A percentile compares a stretch with the other conserved stretches of the same genome.
phyloP scores from a whole-genome alignment of 768 basidiomycete genomes.

The Trametes meyenii region DNA sequence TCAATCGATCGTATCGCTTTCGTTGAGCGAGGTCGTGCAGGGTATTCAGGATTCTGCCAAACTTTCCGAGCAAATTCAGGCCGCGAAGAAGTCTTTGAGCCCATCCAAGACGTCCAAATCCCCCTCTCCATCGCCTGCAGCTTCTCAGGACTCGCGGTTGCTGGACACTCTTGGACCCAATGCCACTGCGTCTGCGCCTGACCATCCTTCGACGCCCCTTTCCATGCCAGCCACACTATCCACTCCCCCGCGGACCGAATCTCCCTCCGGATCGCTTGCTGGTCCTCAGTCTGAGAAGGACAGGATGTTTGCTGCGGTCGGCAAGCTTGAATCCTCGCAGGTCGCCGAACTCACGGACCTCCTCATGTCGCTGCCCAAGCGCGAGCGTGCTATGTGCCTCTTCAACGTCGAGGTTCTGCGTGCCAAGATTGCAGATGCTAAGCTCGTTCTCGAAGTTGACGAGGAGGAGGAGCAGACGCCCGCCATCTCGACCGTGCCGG shows the following conservation, averaged over 20 bases:
- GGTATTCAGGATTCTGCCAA: conserved; percentile 72
- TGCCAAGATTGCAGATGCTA: conserved; percentile 80
- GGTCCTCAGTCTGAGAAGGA: conserved; percentile 74
- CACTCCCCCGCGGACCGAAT: conserved; percentile 83
- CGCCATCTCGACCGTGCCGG: conserved; percentile 41
- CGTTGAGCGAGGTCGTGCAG: conserved; percentile 75
- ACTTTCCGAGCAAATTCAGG: conserved; percentile 63
- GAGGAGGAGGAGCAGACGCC: conserved; percentile 54
- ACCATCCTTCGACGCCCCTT: conserved; percentile 85
- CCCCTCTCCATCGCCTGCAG: conserved; percentile 54
- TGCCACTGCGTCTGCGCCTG: conserved; percentile 86
- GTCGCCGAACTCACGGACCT: conserved; percentile 73
- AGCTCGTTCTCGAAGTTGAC: conserved; percentile 75
- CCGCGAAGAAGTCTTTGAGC: conserved; percentile 34
- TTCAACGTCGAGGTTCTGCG: conserved; percentile 84
- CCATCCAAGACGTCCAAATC: conserved; percentile 36
- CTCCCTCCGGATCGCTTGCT: conserved; percentile 59
- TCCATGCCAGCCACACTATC: conserved; percentile 76
- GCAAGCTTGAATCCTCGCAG: conserved; percentile 60
- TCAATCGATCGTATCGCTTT: conserved; percentile 68
- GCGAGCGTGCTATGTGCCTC: conserved; percentile 87
- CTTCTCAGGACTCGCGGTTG: conserved; percentile 73
- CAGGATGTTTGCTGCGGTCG: conserved; percentile 68
- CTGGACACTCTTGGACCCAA: conserved; percentile 63
- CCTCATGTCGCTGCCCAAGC: conserved; percentile 84